Evolutionary conservation across 192 early-diverging fungal species (phyloP), one percentile per base, ranked within the genome.

Genomic region (Coemansia sp.): DNA sequence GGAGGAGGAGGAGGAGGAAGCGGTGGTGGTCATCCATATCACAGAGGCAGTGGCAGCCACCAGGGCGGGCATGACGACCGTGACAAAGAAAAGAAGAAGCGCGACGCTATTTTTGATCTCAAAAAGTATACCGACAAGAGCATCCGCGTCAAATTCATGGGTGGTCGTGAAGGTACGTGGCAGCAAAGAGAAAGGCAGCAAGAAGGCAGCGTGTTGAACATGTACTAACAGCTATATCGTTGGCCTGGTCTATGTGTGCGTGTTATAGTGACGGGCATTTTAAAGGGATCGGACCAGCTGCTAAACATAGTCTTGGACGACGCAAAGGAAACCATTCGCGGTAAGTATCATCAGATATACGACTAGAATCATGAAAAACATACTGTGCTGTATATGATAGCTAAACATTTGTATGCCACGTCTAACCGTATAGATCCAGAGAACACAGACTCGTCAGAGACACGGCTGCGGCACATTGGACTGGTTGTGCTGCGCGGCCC

Each of bases 251-350:
- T 44, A 15, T 40, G 12, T 8, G 49, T 18, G 13, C 5, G 32
- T 32, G 32, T 16, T 43, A 20, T 77, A 98, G 97, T 98, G 35
- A 87, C 89, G 16, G 95, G 97, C 38, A 86, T 87, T 13, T 83
- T 99, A 45, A 96, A 96, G 82, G 95, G 95, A 15, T 95, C 88
- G 61, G 97, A 99, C 78, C 95, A 87, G 38, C 86, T 99, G 47
- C 75, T 93, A 60, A 99, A 99, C 77, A 87, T 99, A 49, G 95
- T 99, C 5, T 80, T 99, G 56, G 95, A 99, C 74, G 89, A 98
- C 32, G 92, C 94, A 0, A 89, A 89, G 38, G 97, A 99, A 73
- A 86, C 86, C 45, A 41, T 93, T 12, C 84, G 86, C 83, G 89
- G 91, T 91, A 86, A 78, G 65, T 22, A 40, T 53, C 49, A 50